Percentiles rank a stretch among this genome's conserved stretches.
Conservation (phyloP, 345 rosid genomes). For the Durio zibethinus region DNA sequence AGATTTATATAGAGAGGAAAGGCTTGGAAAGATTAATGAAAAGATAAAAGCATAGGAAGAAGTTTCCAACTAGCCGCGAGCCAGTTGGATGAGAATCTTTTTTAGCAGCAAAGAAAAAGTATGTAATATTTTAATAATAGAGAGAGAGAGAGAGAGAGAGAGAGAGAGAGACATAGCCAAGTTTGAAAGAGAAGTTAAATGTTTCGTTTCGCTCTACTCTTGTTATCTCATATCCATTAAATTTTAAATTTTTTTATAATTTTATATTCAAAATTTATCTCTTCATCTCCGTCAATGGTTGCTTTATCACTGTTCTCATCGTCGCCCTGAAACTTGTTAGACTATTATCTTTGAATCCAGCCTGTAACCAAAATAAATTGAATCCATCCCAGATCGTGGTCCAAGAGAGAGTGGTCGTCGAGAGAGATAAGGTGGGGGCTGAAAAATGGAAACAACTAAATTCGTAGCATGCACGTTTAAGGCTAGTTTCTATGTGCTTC, state of each 20-base stretch:
- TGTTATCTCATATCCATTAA: too few species aligned
- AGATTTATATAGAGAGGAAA: background rate
- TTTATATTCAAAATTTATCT: too few species aligned
- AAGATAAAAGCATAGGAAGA: background rate
- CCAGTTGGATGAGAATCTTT: constrained; percentile 33
- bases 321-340: background rate
- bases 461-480: constrained; percentile 30
- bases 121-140: background rate
- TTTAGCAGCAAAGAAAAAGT: background rate
- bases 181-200: constrained; percentile 14
- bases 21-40: background rate
- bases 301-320: background rate
- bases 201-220: background rate
- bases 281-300: too few species aligned
- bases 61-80: background rate
- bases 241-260: too few species aligned
- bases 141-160: background rate
- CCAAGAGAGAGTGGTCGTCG: background rate
- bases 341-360: background rate
- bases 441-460: background rate
- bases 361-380: too few species aligned
- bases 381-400: too few species aligned
- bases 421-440: background rate
- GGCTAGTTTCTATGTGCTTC: constrained; percentile 15
- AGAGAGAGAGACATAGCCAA: background rate